phyloP scores from a whole-genome alignment of 2,329 filamentous ascomycete genomes.

The Fusarium sp. region DNA sequence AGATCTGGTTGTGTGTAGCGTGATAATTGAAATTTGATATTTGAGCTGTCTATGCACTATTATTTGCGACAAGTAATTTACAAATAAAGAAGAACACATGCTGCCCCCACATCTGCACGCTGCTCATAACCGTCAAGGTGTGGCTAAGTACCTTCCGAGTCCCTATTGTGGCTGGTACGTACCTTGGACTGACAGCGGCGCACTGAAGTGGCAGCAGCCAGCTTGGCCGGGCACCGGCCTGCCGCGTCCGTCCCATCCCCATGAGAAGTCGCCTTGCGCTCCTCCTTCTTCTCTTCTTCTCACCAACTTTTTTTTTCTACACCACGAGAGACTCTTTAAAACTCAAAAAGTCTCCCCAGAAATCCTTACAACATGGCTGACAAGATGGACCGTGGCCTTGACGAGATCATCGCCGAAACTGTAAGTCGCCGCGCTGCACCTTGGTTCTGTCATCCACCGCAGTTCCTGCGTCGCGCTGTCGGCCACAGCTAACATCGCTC shows the following conservation, averaged over 20 bases:
- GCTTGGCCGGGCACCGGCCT: background rate
- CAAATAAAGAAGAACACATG: background rate
- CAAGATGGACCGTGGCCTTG: slow-evolving; percentile 65
- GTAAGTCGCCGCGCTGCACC: slow-evolving; percentile 42
- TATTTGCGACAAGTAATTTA: background rate
- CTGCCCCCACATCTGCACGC: background rate
- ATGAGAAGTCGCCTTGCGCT: background rate
- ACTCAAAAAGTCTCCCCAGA: background rate
- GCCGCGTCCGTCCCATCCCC: background rate
- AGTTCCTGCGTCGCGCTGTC: slow-evolving; percentile 19
- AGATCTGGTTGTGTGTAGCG: background rate
- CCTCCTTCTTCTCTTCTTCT: slow-evolving; percentile 2
- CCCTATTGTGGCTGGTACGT: background rate
- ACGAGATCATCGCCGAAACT: slow-evolving; percentile 66
- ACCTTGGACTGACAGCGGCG: background rate
- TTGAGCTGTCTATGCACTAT: background rate
- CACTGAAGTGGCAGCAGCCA: background rate
- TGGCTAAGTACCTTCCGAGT: background rate
- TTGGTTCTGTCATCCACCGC: background rate
- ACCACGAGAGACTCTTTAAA: background rate
- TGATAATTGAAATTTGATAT: background rate
- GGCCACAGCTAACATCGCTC: slow-evolving; percentile 33
- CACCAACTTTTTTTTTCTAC: background rate
- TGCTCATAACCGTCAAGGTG: background rate
- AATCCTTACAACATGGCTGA: slow-evolving; percentile 47